These are phyloP conservation scores for Agaricus blazei DNA, from an alignment of 768 basidiomycete genomes.

Conservation along the genomic window DNA sequence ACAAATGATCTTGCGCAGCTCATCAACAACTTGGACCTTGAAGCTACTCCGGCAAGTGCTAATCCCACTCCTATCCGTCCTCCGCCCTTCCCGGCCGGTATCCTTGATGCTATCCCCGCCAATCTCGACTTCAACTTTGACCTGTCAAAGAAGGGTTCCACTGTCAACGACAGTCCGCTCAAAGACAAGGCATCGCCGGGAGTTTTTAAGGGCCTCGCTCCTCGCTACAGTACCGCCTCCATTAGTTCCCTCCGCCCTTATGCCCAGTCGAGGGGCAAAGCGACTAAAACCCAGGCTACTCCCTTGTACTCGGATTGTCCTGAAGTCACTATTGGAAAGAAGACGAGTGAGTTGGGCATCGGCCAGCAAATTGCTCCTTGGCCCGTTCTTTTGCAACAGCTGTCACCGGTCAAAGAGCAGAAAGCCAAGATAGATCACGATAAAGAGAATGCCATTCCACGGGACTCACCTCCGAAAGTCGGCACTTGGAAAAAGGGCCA, in stretches of 20 bases:
- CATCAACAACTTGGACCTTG: constrained; percentile 76
- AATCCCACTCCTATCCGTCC: constrained; percentile 40
- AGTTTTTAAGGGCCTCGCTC: constrained; percentile 21
- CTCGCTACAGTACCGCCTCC: constrained; percentile 32
- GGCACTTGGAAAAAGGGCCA: constrained; percentile 25
- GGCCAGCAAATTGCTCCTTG: constrained; percentile 64
- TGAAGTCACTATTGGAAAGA: constrained; percentile 1
- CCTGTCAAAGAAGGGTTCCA: constrained; percentile 27
- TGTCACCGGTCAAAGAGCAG: constrained; percentile 18
- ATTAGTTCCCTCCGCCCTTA: constrained; percentile 27
- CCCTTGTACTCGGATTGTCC: constrained; percentile 7
- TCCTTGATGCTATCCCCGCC: constrained; percentile 3
- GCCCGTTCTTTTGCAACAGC: constrained; percentile 34
- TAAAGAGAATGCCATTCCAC: constrained; percentile 17
- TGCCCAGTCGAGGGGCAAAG: constrained; percentile 19
- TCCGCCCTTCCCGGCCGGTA: constrained; percentile 21
- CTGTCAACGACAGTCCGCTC: not conserved
- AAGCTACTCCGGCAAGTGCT: constrained; percentile 63
- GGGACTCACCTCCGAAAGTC: constrained; percentile 14
- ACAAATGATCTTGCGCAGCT: constrained; percentile 76
- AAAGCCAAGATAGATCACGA: not conserved
- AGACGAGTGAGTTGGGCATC: constrained; percentile 20
- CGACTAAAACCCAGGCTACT: constrained; percentile 4
- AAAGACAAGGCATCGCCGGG: constrained; percentile 31
- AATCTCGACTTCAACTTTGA: constrained; percentile 20